Percentiles rank a stretch among this genome's conserved stretches.
These are phyloP conservation scores for Eutrema salsugineum DNA, from an alignment of 441 rosid species.

Conservation along the genomic window DNA sequence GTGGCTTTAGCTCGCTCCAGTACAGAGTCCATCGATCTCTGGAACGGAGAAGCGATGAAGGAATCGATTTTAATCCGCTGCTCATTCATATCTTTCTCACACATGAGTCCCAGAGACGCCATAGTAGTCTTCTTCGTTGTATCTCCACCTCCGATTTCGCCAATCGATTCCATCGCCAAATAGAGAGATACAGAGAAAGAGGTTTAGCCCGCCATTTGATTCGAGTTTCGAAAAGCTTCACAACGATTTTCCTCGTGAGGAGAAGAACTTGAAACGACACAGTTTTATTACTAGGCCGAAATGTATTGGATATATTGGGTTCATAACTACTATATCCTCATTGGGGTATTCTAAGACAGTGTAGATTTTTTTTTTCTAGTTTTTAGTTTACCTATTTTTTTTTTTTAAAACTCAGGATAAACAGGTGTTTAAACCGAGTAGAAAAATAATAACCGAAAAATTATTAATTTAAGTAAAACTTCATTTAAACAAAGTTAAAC, in stretches of 20 bases:
- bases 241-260: background rate
- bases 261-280: background rate
- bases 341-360: too few relatives aligned
- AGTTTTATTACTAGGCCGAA: background rate
- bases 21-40: conserved; percentile 41
- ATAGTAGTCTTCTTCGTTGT: conserved; percentile 42
- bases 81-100: conserved; percentile 38
- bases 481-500: too few relatives aligned
- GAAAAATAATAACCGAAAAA: too few relatives aligned
- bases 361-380: too few relatives aligned
- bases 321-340: background rate
- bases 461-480: too few relatives aligned
- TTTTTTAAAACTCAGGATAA: too few relatives aligned
- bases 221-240: conserved; percentile 20
- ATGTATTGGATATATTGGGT: background rate
- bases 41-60: conserved; percentile 42
- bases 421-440: too few relatives aligned
- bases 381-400: too few relatives aligned
- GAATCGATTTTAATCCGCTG: conserved; percentile 50
- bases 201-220: conserved; percentile 39
- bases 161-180: conserved; percentile 28
- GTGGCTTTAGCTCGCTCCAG: conserved; percentile 45
- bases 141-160: conserved; percentile 22
- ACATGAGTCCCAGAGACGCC: conserved; percentile 53
- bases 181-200: background rate